Evolutionary conservation across 73 alveolate species (phyloP).

Genomic region (Paramecium pentaurelia): DNA sequence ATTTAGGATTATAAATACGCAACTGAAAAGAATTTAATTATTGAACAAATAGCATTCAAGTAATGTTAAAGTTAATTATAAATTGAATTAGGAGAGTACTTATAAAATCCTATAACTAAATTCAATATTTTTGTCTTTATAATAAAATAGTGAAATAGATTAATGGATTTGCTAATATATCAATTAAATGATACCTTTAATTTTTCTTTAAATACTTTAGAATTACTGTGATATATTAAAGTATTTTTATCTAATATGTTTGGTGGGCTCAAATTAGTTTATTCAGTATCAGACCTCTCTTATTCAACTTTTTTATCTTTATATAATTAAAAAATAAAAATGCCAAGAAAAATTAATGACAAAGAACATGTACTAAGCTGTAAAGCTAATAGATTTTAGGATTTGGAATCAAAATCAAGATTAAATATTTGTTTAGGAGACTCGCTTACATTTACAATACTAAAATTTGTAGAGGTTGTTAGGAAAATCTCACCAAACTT

Average conservation of each 20-base stretch:
- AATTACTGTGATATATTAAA: not conserved
- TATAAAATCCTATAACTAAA: not conserved
- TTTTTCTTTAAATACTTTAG: not conserved
- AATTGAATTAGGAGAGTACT: not conserved
- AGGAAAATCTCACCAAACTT: too few relatives aligned
- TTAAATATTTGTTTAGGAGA: too few relatives aligned
- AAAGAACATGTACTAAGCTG: too few relatives aligned
- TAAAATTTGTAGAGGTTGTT: too few relatives aligned
- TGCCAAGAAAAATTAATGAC: too few relatives aligned
- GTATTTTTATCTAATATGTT: not conserved
- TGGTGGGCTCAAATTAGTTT: not conserved
- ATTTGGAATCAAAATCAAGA: too few relatives aligned
- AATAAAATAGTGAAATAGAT: not conserved
- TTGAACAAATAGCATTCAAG: not conserved
- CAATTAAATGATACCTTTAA: not conserved
- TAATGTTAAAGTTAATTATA: not conserved
- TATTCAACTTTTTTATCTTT: not conserved
- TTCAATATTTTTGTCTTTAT: not conserved
- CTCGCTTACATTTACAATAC: too few relatives aligned
- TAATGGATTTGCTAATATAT: not conserved
- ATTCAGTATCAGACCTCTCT: not conserved
- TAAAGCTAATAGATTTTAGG: too few relatives aligned
- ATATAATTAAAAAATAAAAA: too few relatives aligned
- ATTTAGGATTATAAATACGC: not conserved
- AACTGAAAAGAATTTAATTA: not conserved